Base-by-base conservation (phyloP, 305 asterid species). In the Nicotiana rustica region DNA sequence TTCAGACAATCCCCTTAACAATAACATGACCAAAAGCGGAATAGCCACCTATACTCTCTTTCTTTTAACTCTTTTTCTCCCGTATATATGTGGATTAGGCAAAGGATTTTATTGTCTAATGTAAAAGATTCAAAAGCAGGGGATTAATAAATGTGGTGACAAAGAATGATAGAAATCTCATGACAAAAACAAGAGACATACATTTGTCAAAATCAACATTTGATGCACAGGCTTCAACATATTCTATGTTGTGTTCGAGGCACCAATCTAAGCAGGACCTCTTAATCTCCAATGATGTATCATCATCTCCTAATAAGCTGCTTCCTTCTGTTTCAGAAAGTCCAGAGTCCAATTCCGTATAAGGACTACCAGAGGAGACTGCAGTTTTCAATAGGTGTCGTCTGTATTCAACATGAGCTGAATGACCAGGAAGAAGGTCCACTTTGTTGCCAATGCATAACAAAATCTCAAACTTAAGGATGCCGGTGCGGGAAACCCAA, bases 361-460 rank as follows among this genome's bases (percentile, higher is more conserved):
- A 77, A 84, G 88, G 82, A 84, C 81, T 81, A 44, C 57, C 82
- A 67, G 88, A 84, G 47, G 95, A 85, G 81, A 90, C 97, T 71
- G 52, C 89, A 36, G 17, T 77, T 89, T 91, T 93, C 85, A 86
- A 78, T 85, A 91, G 84, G 59, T 85, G 86, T 81, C 96, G 92
- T 89, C 91, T 91, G 87, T 93, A 96, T 89, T 94, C 97, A 18
- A 64, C 83, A 86, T 96, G 98, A 82, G 93, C 96, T 66, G 97
- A 91, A 89, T 96, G 99, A 78, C 89, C 91, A 52, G 95, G 89
- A 89, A 94, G 90, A 87, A 93, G 98, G 85, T 96, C 99, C 82
- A 93, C 97, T 91, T 96, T 94, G 87, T 96, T 96, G 52, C 98
- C 98, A 67, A 96, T 87, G 89, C 98, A 96, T 49, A 96, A 78